These are phyloP conservation scores for Auriscalpium orientale DNA, from an alignment of 768 basidiomycete species.

Conservation along the genomic window DNA sequence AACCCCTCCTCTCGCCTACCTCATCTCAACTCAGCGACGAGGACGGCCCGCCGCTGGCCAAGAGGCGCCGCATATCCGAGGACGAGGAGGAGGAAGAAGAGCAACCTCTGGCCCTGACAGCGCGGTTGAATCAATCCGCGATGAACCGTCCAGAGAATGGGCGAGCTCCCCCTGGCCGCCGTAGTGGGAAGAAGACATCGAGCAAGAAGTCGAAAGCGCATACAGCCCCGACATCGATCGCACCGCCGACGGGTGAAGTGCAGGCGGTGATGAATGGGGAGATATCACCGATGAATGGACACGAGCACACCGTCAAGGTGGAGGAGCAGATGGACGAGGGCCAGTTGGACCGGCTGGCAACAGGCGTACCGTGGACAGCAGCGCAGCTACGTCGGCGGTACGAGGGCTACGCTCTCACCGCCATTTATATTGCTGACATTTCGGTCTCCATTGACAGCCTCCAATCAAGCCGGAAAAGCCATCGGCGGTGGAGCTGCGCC, in stretches of 20 bases:
- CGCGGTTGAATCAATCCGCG: conserved; percentile 18
- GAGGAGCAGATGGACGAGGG: conserved; percentile 78
- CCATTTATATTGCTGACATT: not conserved
- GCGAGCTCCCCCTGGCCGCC: conserved; percentile 29
- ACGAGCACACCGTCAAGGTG: conserved; percentile 50
- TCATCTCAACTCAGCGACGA: conserved; percentile 43
- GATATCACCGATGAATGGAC: conserved; percentile 38
- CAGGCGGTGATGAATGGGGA: conserved; percentile 30
- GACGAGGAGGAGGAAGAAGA: conserved; percentile 16
- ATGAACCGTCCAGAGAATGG: conserved; percentile 8
- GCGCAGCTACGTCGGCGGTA: conserved; percentile 39
- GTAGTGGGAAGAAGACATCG: conserved; percentile 47
- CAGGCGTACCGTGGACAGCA: conserved; percentile 71
- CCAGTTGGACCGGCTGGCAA: conserved; percentile 69
- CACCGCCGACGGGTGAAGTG: conserved; percentile 33
- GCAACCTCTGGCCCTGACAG: conserved; percentile 25
- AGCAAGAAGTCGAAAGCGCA: conserved; percentile 56
- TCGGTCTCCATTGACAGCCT: conserved; percentile 28
- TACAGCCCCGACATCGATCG: conserved; percentile 39
- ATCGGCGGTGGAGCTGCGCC: conserved; percentile 71
- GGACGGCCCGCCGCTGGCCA: conserved; percentile 44
- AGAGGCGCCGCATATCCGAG: conserved; percentile 17
- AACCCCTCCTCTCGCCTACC: conserved; percentile 24
- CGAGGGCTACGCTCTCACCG: conserved; percentile 17
- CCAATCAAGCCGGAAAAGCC: conserved; percentile 63